Conservation (phyloP, 1,139 yeast genomes). For the Blastobotrys raffinosifermentans region DNA sequence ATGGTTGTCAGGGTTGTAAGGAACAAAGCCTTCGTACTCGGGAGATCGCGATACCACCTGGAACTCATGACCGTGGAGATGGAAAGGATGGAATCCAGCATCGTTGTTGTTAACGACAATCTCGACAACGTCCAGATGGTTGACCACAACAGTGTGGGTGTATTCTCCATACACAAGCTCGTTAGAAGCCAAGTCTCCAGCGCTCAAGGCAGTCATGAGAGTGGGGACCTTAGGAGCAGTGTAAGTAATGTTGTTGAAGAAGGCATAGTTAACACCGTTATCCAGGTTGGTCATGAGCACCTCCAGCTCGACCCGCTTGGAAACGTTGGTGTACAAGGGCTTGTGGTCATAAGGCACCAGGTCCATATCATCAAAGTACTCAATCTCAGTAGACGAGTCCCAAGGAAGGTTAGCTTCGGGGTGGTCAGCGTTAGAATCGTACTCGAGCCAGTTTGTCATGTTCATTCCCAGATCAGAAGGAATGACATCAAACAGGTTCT, state of each 20-base stretch:
- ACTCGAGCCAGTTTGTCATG: conserved; percentile 65
- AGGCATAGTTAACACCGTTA: conserved; percentile 83
- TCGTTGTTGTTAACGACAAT: conserved; percentile 65
- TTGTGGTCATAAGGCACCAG: conserved; percentile 51
- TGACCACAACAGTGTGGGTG: conserved; percentile 66
- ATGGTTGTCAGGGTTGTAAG: conserved; percentile 44
- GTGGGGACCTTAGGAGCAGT: conserved; percentile 78
- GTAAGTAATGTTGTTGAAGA: conserved; percentile 81
- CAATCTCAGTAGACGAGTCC: conserved; percentile 32
- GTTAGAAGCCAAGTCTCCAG: conserved; percentile 51
- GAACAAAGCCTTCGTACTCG: conserved; percentile 38
- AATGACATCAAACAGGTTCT: conserved; percentile 66
- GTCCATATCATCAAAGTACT: conserved; percentile 49
- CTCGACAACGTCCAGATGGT: conserved; percentile 58
- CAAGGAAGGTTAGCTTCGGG: conserved; percentile 44
- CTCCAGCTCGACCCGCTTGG: conserved; percentile 55
- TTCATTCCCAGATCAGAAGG: conserved; percentile 62
- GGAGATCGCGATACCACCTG: conserved; percentile 57
- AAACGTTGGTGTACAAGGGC: conserved; percentile 57
- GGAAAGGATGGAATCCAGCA: conserved; percentile 84
- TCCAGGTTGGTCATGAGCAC: conserved; percentile 74
- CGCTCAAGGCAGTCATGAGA: conserved; percentile 61
- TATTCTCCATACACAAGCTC: conserved; percentile 68
- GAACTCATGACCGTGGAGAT: conserved; percentile 75
- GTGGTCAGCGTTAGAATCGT: conserved; percentile 41